These are phyloP conservation scores for Solanum aculeatissimum DNA, from an alignment of 305 asterid species.

Conservation along the genomic window DNA sequence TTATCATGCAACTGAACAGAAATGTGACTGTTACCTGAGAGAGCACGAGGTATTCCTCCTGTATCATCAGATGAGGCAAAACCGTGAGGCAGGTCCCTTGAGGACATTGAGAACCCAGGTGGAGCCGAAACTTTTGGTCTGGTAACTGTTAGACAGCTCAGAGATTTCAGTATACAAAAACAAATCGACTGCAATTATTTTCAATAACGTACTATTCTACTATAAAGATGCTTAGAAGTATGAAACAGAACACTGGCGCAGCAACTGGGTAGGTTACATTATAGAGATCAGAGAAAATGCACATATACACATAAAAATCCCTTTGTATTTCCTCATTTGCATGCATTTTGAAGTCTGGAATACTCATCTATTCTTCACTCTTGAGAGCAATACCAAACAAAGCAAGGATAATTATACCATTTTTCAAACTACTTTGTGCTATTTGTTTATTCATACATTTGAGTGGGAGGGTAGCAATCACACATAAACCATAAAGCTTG, in stretches of 20 bases:
- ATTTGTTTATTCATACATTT: not conserved
- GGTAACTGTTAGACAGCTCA: slow-evolving; percentile 25
- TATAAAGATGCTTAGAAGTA: not conserved
- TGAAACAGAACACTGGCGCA: not conserved
- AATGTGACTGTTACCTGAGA: slow-evolving; percentile 45
- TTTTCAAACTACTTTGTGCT: not conserved
- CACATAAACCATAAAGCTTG: not conserved
- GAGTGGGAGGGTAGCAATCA: not conserved
- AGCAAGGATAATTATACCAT: not conserved
- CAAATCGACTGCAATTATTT: not conserved
- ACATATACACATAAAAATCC: not conserved
- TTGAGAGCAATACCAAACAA: not conserved
- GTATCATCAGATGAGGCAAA: slow-evolving; percentile 48
- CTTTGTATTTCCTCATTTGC: not conserved
- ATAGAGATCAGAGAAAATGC: not conserved
- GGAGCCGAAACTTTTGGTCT: slow-evolving; percentile 65
- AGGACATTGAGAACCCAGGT: slow-evolving; percentile 63
- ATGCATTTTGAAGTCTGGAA: not conserved
- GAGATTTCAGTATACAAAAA: not conserved
- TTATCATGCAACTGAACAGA: not conserved
- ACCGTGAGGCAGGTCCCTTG: slow-evolving; percentile 83
- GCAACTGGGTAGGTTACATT: not conserved
- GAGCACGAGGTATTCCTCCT: slow-evolving; percentile 24
- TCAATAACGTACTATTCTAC: not conserved
- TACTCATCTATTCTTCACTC: not conserved